Percentiles rank a stretch among this genome's conserved stretches.
These are phyloP conservation scores for Cordyceps militaris DNA, from an alignment of 2,329 filamentous ascomycete genomes.

Conservation along the genomic window DNA sequence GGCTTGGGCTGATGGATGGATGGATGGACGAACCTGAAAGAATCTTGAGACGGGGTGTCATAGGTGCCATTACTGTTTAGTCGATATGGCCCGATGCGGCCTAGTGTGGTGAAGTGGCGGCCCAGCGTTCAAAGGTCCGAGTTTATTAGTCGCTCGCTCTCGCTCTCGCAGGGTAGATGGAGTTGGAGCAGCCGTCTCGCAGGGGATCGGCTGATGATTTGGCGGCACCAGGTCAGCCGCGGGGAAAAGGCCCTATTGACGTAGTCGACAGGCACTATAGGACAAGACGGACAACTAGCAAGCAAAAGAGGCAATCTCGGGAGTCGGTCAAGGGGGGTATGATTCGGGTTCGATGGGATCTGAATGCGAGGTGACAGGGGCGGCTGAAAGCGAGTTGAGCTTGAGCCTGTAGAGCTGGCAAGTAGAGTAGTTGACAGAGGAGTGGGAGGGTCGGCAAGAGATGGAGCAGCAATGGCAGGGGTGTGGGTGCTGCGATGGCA, in stretches of 20 bases:
- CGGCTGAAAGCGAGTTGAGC: conserved; percentile 1
- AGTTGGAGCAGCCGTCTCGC: not conserved
- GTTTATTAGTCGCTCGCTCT: not conserved
- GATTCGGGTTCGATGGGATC: conserved; percentile 11
- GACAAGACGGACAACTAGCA: not conserved
- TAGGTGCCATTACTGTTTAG: conserved; percentile 51
- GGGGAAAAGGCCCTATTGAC: not conserved
- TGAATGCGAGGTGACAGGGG: conserved; percentile 5
- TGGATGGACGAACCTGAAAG: conserved; percentile 49
- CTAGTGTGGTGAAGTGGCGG: conserved; percentile 21
- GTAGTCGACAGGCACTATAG: not conserved
- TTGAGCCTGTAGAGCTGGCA: conserved; percentile 10
- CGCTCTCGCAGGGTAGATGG: conserved; percentile 1
- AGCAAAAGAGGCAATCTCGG: conserved; percentile 4
- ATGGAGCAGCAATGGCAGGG: conserved; percentile 5
- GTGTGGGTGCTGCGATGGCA: not conserved
- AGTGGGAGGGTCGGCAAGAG: conserved; percentile 10
- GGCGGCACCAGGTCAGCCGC: not conserved
- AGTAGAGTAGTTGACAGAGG: not conserved
- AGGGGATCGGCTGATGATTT: not conserved
- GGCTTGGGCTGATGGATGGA: conserved; percentile 21
- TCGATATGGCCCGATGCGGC: conserved; percentile 29
- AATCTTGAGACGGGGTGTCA: conserved; percentile 53
- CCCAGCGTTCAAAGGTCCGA: conserved; percentile 9
- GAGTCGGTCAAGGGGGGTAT: not conserved